These are phyloP conservation scores for Citropsis articulata DNA, from an alignment of 345 rosid species.

Conservation along the genomic window DNA sequence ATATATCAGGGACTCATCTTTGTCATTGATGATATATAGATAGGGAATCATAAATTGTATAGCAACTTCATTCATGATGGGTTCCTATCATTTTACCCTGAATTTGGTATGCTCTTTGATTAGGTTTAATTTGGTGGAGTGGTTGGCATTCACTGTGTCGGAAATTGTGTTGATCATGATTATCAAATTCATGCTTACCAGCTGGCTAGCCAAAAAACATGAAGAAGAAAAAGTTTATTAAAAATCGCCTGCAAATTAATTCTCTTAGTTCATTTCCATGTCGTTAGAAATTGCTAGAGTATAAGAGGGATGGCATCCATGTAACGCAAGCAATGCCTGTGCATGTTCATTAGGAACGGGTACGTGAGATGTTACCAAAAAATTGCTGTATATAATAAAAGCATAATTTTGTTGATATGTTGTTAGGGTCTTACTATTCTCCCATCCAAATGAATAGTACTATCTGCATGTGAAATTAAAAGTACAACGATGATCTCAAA, in stretches of 20 bases:
- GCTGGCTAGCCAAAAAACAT: too few relatives aligned
- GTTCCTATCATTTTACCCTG: neutral
- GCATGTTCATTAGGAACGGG: neutral
- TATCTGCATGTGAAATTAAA: neutral
- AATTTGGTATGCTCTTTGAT: neutral
- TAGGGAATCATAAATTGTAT: too few relatives aligned
- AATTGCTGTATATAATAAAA: neutral
- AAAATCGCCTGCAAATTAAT: neutral
- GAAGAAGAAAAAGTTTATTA: neutral
- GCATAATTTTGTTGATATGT: neutral
- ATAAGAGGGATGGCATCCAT: neutral
- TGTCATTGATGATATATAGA: neutral
- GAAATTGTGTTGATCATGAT: neutral
- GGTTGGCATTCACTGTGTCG: neutral
- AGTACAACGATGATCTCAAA: neutral
- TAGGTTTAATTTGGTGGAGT: neutral
- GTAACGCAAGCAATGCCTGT: neutral
- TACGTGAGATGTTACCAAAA: neutral
- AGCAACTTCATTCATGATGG: too few relatives aligned
- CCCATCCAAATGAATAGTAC: neutral
- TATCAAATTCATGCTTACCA: neutral
- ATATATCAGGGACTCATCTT: neutral
- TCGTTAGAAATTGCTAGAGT: neutral
- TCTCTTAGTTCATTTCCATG: neutral
- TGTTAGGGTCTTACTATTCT: neutral